A percentile compares a stretch with the other conserved stretches of the same genome.
phyloP scores from a whole-genome alignment of 306 rosid species.

The Acacia acuminata region DNA sequence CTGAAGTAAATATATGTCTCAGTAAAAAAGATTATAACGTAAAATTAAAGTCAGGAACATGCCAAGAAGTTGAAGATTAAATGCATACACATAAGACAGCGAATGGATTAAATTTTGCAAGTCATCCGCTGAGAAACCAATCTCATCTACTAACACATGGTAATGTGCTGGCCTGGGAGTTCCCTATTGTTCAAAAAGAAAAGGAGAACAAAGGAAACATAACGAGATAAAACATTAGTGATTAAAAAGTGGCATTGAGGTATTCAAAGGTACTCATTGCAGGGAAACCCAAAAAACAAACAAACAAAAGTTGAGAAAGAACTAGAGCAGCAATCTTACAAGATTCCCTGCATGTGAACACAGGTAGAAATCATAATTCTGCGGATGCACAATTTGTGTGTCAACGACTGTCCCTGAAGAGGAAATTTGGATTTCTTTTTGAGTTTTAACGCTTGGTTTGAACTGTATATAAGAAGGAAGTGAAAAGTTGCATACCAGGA shows the following conservation, averaged over 20 bases:
- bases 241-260: constrained; percentile 15
- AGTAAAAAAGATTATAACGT: background rate
- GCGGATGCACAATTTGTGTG: constrained; percentile 74
- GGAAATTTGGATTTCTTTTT: constrained; percentile 5
- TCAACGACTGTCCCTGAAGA: constrained; percentile 87
- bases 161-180: constrained; percentile 88
- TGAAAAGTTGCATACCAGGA: constrained; percentile 61
- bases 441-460: background rate
- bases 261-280: constrained; percentile 22
- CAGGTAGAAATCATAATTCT: constrained; percentile 83
- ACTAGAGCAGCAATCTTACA: constrained; percentile 48
- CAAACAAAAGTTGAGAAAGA: background rate
- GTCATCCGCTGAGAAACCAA: constrained; percentile 83
- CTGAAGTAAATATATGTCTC: constrained; percentile 45
- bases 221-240: constrained; percentile 5
- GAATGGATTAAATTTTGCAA: constrained; percentile 78
- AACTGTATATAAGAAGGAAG: background rate
- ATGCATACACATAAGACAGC: constrained; percentile 76
- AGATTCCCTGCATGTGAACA: constrained; percentile 82
- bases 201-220: background rate
- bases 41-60: background rate
- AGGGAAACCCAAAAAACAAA: background rate
- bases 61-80: constrained; percentile 25
- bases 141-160: constrained; percentile 87
- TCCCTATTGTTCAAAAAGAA: constrained; percentile 54